Conservation (phyloP, 768 basidiomycete species). For the Pseudohyphozyma bogoriensis region DNA sequence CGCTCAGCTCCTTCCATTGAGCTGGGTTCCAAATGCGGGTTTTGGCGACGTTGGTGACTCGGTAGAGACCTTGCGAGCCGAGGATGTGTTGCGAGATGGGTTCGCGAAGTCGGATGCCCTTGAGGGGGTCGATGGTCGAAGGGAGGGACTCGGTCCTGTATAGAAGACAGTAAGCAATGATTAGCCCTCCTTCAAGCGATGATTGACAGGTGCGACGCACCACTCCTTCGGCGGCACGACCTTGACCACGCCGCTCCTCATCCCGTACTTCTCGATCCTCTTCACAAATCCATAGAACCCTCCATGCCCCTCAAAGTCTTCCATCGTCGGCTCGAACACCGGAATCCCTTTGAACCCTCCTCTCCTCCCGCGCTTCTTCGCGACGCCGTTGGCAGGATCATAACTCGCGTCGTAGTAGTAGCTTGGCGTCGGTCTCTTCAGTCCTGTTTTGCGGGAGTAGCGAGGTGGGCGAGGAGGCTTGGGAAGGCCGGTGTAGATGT, state of each 20-base stretch:
- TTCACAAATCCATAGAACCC: constrained; percentile 70
- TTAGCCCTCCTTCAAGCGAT: background rate
- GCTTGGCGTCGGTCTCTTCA: constrained; percentile 15
- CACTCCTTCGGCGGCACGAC: constrained; percentile 92
- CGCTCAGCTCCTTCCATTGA: constrained; percentile 74
- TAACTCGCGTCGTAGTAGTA: constrained; percentile 30
- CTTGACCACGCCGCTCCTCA: constrained; percentile 84
- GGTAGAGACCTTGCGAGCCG: constrained; percentile 66
- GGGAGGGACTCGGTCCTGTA: constrained; percentile 64
- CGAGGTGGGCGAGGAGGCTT: constrained; percentile 7
- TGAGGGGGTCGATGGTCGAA: constrained; percentile 58
- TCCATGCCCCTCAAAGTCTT: constrained; percentile 61
- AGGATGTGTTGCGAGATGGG: constrained; percentile 92
- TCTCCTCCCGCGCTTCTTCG: constrained; percentile 29
- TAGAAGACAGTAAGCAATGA: background rate
- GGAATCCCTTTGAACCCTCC: constrained; percentile 58
- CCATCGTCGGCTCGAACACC: constrained; percentile 88
- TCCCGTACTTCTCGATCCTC: constrained; percentile 80
- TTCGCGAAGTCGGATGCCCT: constrained; percentile 63
- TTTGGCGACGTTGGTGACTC: constrained; percentile 84
- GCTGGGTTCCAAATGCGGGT: constrained; percentile 69
- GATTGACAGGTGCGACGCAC: constrained; percentile 44
- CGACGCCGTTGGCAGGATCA: constrained; percentile 24
- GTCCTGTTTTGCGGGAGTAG: constrained; percentile 8
- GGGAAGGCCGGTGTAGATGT: constrained; percentile 7